These are phyloP conservation scores for Boletus barrowsii DNA, from an alignment of 768 basidiomycete genomes.

Conservation along the genomic window DNA sequence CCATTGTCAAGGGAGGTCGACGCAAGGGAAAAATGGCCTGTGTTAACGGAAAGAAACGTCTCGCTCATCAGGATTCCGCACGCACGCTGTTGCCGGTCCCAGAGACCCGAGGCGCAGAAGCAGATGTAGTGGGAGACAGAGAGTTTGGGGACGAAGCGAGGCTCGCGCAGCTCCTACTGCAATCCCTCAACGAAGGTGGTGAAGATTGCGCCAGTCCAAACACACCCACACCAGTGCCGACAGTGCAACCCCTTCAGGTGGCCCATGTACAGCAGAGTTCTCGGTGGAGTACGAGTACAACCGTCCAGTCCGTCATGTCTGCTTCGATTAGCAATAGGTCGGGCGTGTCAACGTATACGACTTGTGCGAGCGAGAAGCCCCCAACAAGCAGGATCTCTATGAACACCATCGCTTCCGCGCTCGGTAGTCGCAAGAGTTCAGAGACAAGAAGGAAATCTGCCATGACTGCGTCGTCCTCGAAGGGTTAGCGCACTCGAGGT, in stretches of 20 bases:
- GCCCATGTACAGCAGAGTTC: conserved; percentile 22
- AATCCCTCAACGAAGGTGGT: conserved; percentile 22
- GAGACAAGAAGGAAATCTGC: conserved; percentile 26
- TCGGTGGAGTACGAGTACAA: conserved; percentile 33
- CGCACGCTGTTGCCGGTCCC: conserved; percentile 25
- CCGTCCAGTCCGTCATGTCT: conserved; percentile 25
- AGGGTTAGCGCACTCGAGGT: conserved; percentile 16
- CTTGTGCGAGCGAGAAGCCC: conserved; percentile 25
- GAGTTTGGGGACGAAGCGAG: conserved; percentile 28
- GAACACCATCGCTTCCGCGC: conserved; percentile 24
- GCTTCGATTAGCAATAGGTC: conserved; percentile 26
- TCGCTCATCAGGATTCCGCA: conserved; percentile 28
- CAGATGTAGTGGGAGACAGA: conserved; percentile 15
- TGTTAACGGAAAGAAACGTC: conserved; percentile 17
- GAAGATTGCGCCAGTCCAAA: conserved; percentile 4
- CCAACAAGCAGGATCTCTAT: conserved; percentile 26
- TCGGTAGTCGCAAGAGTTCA: conserved; percentile 28
- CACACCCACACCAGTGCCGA: conserved; percentile 2
- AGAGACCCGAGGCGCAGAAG: conserved; percentile 15
- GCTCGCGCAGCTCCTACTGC: conserved; percentile 29
- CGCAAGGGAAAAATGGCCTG: conserved; percentile 16
- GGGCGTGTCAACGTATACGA: conserved; percentile 27
- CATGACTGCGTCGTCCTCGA: conserved; percentile 26
- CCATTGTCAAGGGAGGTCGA: conserved; percentile 23
- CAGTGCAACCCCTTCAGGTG: conserved; percentile 13